These are phyloP conservation scores for Colletotrichum cuscutae DNA, from an alignment of 2,329 filamentous ascomycete genomes.

Conservation along the genomic window DNA sequence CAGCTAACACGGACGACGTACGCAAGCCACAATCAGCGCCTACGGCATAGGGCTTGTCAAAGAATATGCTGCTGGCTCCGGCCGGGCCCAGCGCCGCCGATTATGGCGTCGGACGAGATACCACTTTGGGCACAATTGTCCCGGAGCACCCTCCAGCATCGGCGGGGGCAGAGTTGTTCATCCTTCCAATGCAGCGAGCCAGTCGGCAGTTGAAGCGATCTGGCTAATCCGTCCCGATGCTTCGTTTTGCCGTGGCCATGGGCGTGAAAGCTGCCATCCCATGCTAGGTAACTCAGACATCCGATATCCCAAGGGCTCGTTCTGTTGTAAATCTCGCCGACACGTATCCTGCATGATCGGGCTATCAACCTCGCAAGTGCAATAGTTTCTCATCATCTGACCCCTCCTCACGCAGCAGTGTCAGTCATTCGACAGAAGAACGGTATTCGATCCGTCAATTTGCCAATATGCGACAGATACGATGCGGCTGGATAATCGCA, in stretches of 20 bases:
- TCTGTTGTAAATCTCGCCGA: neutral
- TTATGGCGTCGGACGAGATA: slow-evolving; percentile 11
- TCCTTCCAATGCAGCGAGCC: neutral
- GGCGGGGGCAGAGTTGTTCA: neutral
- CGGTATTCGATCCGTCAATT: neutral
- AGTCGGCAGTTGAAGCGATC: slow-evolving; percentile 1
- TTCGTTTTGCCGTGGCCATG: neutral
- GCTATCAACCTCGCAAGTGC: neutral
- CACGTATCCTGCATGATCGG: neutral
- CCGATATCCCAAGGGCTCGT: neutral
- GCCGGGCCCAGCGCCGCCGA: neutral
- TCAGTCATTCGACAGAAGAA: neutral
- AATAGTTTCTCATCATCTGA: neutral
- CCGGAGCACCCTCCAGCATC: neutral
- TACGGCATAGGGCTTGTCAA: neutral
- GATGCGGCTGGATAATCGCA: neutral
- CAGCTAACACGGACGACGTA: slow-evolving; percentile 10
- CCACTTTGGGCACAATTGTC: neutral
- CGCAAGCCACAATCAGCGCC: neutral
- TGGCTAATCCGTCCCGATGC: neutral
- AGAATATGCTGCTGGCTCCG: slow-evolving; percentile 5
- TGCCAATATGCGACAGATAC: neutral
- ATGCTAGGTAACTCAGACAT: neutral
- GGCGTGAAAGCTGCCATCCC: neutral
- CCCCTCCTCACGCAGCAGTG: no score